These are phyloP conservation scores for Suillus alpinus DNA, from an alignment of 768 basidiomycete species.

Conservation along the genomic window DNA sequence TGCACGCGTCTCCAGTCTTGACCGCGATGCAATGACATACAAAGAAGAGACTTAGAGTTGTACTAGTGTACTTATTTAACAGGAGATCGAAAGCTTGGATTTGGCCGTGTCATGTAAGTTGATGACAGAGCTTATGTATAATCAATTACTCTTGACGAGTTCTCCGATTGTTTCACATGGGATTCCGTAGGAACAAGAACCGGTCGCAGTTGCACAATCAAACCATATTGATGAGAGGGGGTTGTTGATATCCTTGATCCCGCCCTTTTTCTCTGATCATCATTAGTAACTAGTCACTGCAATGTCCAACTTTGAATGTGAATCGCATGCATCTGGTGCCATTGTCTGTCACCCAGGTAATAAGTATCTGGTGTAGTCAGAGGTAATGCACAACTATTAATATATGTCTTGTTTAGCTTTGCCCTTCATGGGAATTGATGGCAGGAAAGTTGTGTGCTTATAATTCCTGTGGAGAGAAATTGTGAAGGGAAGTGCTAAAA, in stretches of 20 bases:
- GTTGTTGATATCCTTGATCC: not conserved
- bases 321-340: not conserved
- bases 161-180: not conserved
- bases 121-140: not conserved
- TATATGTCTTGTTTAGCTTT: not conserved
- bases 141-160: not conserved
- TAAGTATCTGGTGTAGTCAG: not conserved
- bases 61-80: not conserved
- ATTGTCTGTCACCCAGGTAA: not conserved
- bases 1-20: slow-evolving; percentile 44
- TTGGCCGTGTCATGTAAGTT: not conserved
- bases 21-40: slow-evolving; percentile 41
- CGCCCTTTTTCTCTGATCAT: not conserved
- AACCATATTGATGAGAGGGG: not conserved
- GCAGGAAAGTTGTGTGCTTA: not conserved
- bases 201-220: not conserved
- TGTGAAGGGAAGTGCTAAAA: not conserved
- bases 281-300: not conserved
- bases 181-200: not conserved
- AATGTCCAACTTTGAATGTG: not conserved
- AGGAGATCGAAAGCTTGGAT: too few species aligned
- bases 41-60: slow-evolving; percentile 2
- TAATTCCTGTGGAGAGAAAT: not conserved
- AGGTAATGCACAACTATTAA: not conserved
- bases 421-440: not conserved